These are phyloP conservation scores for Macrolepiota dolichaula DNA, from an alignment of 768 basidiomycete genomes.

Conservation along the genomic window DNA sequence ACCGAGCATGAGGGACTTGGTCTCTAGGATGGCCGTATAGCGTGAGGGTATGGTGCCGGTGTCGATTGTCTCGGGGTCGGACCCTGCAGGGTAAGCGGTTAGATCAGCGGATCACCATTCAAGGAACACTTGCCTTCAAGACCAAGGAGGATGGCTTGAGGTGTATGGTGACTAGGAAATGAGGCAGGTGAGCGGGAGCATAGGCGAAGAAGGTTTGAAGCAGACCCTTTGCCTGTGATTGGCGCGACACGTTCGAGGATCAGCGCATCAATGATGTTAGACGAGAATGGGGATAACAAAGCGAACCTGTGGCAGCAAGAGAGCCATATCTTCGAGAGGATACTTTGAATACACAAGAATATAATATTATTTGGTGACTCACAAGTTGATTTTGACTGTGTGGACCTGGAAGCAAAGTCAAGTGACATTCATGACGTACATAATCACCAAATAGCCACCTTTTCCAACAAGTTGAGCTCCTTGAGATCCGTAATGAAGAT, in stretches of 20 bases:
- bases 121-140: conserved; percentile 50
- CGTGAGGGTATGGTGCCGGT: conserved; percentile 78
- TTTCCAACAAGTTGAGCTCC: conserved; percentile 64
- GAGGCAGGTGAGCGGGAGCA: neutral
- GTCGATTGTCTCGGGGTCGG: conserved; percentile 92
- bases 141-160: conserved; percentile 81
- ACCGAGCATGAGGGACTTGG: conserved; percentile 65
- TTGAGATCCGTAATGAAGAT: conserved; percentile 81
- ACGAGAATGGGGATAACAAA: neutral
- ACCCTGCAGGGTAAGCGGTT: conserved; percentile 36
- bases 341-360: conserved; percentile 5
- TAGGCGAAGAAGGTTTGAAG: conserved; percentile 7
- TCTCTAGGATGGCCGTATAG: conserved; percentile 63
- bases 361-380: conserved; percentile 20
- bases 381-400: conserved; percentile 84
- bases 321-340: conserved; percentile 69
- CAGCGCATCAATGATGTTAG: neutral
- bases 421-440: neutral
- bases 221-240: conserved; percentile 70
- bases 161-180: conserved; percentile 74
- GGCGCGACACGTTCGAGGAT: neutral
- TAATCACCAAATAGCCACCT: conserved; percentile 37
- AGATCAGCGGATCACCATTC: conserved; percentile 9
- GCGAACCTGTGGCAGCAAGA: conserved; percentile 83
- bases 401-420: conserved; percentile 45